These are phyloP conservation scores for Bipolaris gigantea DNA, from an alignment of 2,329 filamentous ascomycete genomes.

Conservation along the genomic window DNA sequence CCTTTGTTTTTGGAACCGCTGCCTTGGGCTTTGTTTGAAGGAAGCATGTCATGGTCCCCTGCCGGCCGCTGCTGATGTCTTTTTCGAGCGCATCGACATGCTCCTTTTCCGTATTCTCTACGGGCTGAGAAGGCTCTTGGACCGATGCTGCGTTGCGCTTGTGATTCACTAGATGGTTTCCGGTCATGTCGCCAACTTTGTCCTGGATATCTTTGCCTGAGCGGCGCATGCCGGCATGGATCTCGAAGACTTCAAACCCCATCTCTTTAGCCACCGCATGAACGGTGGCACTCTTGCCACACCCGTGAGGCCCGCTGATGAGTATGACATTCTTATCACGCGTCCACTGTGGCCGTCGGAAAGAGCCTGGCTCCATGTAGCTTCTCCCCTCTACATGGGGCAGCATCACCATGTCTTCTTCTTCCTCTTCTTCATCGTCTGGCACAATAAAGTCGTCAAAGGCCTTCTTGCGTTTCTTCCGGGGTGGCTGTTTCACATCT, in stretches of 20 bases:
- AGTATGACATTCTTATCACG: constrained; percentile 72
- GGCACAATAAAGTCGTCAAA: constrained; percentile 43
- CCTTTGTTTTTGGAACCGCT: constrained; percentile 25
- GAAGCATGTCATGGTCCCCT: constrained; percentile 79
- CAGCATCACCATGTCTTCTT: constrained; percentile 62
- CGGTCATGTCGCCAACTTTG: constrained; percentile 93
- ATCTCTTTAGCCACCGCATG: constrained; percentile 91
- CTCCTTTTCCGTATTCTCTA: constrained; percentile 43
- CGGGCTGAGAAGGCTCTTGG: constrained; percentile 9
- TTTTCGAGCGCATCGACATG: constrained; percentile 52
- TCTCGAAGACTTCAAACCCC: constrained; percentile 92
- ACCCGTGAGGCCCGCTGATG: constrained; percentile 84
- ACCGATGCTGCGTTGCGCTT: constrained; percentile 37
- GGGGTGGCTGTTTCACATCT: constrained; percentile 32
- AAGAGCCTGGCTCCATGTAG: constrained; percentile 40
- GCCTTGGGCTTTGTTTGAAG: constrained; percentile 58
- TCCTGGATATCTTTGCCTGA: constrained; percentile 90
- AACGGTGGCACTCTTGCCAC: constrained; percentile 89
- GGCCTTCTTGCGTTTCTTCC: constrained; percentile 66
- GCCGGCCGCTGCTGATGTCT: constrained; percentile 68
- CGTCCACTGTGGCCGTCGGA: constrained; percentile 36
- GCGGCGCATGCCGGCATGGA: constrained; percentile 79
- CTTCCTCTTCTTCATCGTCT: constrained; percentile 38
- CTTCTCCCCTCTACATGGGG: constrained; percentile 67
- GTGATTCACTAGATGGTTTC: constrained; percentile 82